A percentile compares a stretch with the other conserved stretches of the same genome.
phyloP scores from a whole-genome alignment of 2,329 filamentous ascomycete species.

The Penicillium concentricum region DNA sequence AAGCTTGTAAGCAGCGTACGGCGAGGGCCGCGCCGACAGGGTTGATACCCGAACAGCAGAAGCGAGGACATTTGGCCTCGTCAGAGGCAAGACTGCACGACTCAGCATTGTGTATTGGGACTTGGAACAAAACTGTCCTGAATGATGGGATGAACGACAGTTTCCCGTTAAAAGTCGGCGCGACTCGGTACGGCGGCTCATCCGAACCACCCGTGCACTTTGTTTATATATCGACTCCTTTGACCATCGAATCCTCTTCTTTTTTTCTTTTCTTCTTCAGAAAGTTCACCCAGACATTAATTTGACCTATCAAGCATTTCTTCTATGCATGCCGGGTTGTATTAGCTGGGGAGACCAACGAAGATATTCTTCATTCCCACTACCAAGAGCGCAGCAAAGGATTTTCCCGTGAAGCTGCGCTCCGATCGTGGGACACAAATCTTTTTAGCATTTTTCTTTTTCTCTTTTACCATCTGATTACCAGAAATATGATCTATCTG shows the following conservation, averaged over 20 bases:
- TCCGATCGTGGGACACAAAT: conserved; percentile 50
- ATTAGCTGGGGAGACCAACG: conserved; percentile 52
- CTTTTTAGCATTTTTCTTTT: conserved; percentile 11
- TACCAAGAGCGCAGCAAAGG: conserved; percentile 52
- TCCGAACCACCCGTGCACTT: conserved; percentile 26
- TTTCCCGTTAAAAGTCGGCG: conserved; percentile 33
- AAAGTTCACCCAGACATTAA: conserved; percentile 59
- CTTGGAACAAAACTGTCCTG: conserved; percentile 5
- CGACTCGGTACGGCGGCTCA: conserved; percentile 23
- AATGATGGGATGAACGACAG: conserved; percentile 13
- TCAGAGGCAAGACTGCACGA: conserved; percentile 45
- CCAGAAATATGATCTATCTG: conserved; percentile 23
- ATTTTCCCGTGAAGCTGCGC: conserved; percentile 46
- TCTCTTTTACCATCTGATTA: conserved; percentile 1
- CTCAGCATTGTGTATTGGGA: conserved; percentile 42
- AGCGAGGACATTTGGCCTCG: conserved; percentile 42
- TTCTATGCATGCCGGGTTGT: conserved; percentile 59
- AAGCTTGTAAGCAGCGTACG: conserved; percentile 38
- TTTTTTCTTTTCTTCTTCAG: conserved; percentile 47
- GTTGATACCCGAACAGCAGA: conserved; percentile 36
- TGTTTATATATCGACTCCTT: conserved; percentile 4
- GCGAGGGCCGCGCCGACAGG: conserved; percentile 33
- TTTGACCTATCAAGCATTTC: conserved; percentile 56
- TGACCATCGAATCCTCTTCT: conserved; percentile 27
- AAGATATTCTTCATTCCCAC: conserved; percentile 41